Conservation (phyloP, 2,329 filamentous ascomycete genomes). For the Aureobasidium sp. region DNA sequence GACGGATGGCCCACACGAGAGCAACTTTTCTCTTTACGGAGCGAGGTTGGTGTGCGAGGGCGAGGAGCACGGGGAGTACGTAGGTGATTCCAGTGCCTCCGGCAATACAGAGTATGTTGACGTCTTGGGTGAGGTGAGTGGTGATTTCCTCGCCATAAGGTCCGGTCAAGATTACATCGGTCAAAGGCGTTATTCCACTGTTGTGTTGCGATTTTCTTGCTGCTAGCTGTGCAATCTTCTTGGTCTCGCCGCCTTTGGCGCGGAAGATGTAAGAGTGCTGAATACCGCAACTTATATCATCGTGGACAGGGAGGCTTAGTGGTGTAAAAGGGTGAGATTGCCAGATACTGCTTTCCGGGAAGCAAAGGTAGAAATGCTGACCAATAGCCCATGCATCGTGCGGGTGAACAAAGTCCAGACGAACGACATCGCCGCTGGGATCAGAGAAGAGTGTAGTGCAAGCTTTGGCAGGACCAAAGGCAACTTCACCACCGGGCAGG, state of each 20-base stretch:
- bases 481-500: conserved; percentile 49
- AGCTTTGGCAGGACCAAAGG: conserved; percentile 53
- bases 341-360: conserved; percentile 60
- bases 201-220: conserved; percentile 26
- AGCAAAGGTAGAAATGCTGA: conserved; percentile 66
- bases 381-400: conserved; percentile 57
- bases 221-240: conserved; percentile 44
- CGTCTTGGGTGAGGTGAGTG: neutral
- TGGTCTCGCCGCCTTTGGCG: conserved; percentile 49
- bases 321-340: conserved; percentile 68
- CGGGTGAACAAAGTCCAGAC: conserved; percentile 58
- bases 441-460: conserved; percentile 44
- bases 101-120: conserved; percentile 15
- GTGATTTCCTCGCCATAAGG: conserved; percentile 46
- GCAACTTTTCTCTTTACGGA: conserved; percentile 7
- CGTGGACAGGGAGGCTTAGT: conserved; percentile 41
- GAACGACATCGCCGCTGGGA: conserved; percentile 58
- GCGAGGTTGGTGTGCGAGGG: conserved; percentile 25
- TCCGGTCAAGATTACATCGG: conserved; percentile 54
- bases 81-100: conserved; percentile 61
- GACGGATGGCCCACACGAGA: conserved; percentile 14
- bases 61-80: conserved; percentile 56
- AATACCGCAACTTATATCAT: conserved; percentile 21
- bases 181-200: conserved; percentile 49
- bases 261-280: conserved; percentile 33